Evolutionary conservation across 1,284 basidiomycete species (phyloP).

Genomic region (Boletellus deceptivus): DNA sequence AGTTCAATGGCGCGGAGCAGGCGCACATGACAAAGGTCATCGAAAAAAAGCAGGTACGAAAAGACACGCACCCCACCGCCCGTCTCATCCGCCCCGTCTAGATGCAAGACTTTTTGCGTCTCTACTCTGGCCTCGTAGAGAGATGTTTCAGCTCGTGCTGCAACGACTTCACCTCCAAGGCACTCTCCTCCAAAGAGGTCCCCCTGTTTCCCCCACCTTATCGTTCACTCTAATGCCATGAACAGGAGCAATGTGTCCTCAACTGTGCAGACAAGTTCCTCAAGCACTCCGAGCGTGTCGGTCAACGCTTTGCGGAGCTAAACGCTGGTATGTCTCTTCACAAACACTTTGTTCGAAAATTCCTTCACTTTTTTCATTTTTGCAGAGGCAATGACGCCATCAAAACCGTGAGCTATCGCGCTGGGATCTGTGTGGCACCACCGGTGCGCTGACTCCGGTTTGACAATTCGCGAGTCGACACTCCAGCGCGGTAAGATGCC

Average conservation of each 20-base stretch:
- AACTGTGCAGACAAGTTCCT: conserved; percentile 93
- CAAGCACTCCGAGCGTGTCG: conserved; percentile 94
- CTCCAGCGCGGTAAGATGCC: conserved; percentile 14
- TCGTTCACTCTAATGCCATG: conserved; percentile 13
- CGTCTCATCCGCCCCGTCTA: conserved; percentile 34
- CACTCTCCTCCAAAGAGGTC: conserved; percentile 92
- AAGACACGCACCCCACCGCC: neutral
- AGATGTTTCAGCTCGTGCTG: conserved; percentile 94
- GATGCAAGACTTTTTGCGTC: conserved; percentile 98
- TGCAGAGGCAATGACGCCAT: conserved; percentile 33
- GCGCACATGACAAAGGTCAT: conserved; percentile 88
- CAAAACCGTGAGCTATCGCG: conserved; percentile 27
- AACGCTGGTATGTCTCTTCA: conserved; percentile 69
- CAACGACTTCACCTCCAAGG: conserved; percentile 96
- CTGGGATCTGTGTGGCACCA: neutral
- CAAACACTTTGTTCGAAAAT: neutral
- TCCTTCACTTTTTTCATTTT: conserved; percentile 1
- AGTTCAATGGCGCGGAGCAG: conserved; percentile 83
- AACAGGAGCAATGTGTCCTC: conserved; percentile 66
- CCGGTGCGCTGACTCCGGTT: neutral
- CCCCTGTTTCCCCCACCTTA: conserved; percentile 14
- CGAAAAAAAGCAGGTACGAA: conserved; percentile 86
- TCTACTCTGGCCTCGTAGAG: conserved; percentile 96
- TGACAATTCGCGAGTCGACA: conserved; percentile 5
- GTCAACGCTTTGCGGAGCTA: conserved; percentile 87